Evolutionary conservation across 2,329 filamentous ascomycete species (phyloP), one percentile per base, ranked within the genome.

Genomic region (Pyricularia pennisetigena): DNA sequence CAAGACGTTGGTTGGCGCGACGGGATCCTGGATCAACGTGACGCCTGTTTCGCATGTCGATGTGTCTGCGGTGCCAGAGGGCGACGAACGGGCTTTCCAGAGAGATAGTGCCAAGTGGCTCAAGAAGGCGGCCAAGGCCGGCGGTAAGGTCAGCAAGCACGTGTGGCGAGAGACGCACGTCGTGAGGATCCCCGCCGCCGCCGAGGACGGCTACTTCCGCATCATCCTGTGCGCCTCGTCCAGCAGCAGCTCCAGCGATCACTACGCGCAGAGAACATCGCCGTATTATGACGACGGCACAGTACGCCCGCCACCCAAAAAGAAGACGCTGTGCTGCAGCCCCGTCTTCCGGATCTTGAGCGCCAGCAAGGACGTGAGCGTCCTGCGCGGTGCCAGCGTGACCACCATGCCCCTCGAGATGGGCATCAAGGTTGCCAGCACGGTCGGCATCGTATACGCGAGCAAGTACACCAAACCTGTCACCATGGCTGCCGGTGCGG

Each of bases 271-370:
- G 57, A 23, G 23, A 4, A n/a, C 30, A 2, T 66, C 64, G 12
- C 32, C 28, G 28, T 62, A 67, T 23, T 32, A 67, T 26, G 28
- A 63, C 26, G 62, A 30, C 24, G 70, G 70, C 61, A 72, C n/a
- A 23, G 59, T 6, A 20, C 70, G 70, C 59, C 72, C 23, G 28
- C 3, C 24, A 0, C 3, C 75, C 68, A 84, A 82, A 74, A 85
- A 84, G 71, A 88, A 85, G 72, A 80, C 85, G 0, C 81, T 91
- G 0, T 90, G 88, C 69, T 82, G 84, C 0, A 90, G 88, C 70
- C 89, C 89, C 0, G 83, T 90, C 0, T 91, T 92, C 71, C 83
- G 89, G 20, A 79, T 92, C n/a, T 83, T 89, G 2, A 91, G 88
- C 70, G 86, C 86, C 0, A 89, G 88, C 0, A 80, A 82, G 0